These are phyloP conservation scores for Penicillium verhagenii DNA, from an alignment of 495 filamentous ascomycete genomes.

Conservation along the genomic window DNA sequence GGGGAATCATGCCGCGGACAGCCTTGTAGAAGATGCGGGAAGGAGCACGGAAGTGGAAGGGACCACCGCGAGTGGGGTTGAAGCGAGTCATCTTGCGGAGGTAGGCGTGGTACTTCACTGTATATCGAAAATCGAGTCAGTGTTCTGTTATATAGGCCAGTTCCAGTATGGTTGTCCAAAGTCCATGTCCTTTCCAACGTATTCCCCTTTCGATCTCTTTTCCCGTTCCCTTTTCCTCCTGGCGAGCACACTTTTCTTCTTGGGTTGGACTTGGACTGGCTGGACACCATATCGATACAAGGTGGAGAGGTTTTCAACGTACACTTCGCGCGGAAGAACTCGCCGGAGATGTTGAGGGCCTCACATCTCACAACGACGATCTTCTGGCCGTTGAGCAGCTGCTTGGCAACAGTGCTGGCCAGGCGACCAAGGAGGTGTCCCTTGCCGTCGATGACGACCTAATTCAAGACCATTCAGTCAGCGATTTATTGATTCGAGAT, in stretches of 20 bases:
- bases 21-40: constrained; percentile 99
- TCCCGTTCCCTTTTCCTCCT: constrained; percentile 4
- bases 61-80: constrained; percentile 98
- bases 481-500: constrained; percentile 16
- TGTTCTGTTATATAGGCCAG: constrained; percentile 6
- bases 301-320: constrained; percentile 54
- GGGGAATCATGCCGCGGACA: constrained; percentile 99
- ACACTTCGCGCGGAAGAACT: constrained; percentile 99
- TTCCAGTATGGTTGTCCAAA: neutral
- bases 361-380: constrained; percentile 99
- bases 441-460: constrained; percentile 99
- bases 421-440: constrained; percentile 99
- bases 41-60: constrained; percentile 99
- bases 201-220: neutral
- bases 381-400: constrained; percentile 99
- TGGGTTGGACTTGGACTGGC: neutral
- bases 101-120: constrained; percentile 99
- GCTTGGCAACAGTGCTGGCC: constrained; percentile 98
- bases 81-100: constrained; percentile 99
- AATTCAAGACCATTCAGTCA: constrained; percentile 34
- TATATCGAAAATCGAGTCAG: constrained; percentile 41
- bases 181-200: neutral
- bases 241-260: neutral
- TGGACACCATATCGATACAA: constrained; percentile 1
- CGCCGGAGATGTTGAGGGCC: constrained; percentile 98